Percentiles rank a stretch among this genome's conserved stretches.
Evolutionary conservation across 768 basidiomycete genomes (phyloP).

Genomic region (Crassisporium funariophilum): DNA sequence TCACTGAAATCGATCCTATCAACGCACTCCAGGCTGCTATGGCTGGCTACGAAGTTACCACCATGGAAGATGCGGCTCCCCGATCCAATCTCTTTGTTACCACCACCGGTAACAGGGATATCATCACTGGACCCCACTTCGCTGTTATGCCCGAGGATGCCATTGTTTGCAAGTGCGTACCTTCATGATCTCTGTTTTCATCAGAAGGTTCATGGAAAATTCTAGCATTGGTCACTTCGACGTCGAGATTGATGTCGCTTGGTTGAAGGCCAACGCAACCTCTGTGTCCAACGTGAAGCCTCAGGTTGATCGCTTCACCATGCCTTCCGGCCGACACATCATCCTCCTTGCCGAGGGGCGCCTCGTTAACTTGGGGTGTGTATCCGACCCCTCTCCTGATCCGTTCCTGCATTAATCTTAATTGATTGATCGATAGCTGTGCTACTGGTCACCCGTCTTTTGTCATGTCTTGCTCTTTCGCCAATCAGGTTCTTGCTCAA

Average conservation of each 20-base stretch:
- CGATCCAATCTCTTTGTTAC: constrained; percentile 94
- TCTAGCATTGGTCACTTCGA: constrained; percentile 84
- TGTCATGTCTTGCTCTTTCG: constrained; percentile 99
- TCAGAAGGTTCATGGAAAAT: constrained; percentile 4
- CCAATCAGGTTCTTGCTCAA: constrained; percentile 98
- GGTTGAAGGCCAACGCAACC: constrained; percentile 93
- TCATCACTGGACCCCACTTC: constrained; percentile 93
- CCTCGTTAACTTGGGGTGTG: constrained; percentile 95
- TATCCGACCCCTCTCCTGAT: constrained; percentile 18
- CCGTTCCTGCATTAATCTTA: neutral
- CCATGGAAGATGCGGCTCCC: constrained; percentile 96
- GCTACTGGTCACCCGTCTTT: constrained; percentile 99
- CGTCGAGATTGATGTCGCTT: constrained; percentile 94
- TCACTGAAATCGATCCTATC: constrained; percentile 99
- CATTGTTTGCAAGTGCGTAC: constrained; percentile 93
- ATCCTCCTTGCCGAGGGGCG: constrained; percentile 98
- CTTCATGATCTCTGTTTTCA: neutral
- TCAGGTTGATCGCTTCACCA: constrained; percentile 97
- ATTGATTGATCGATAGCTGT: constrained; percentile 52
- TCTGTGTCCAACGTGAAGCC: constrained; percentile 91
- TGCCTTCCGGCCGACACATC: constrained; percentile 89
- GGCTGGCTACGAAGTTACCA: constrained; percentile 98
- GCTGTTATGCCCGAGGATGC: constrained; percentile 95
- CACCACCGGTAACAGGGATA: constrained; percentile 98
- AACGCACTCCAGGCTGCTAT: constrained; percentile 99